Base-by-base conservation (phyloP, 2,329 filamentous ascomycete species). In the Pseudonectria foliicola region DNA sequence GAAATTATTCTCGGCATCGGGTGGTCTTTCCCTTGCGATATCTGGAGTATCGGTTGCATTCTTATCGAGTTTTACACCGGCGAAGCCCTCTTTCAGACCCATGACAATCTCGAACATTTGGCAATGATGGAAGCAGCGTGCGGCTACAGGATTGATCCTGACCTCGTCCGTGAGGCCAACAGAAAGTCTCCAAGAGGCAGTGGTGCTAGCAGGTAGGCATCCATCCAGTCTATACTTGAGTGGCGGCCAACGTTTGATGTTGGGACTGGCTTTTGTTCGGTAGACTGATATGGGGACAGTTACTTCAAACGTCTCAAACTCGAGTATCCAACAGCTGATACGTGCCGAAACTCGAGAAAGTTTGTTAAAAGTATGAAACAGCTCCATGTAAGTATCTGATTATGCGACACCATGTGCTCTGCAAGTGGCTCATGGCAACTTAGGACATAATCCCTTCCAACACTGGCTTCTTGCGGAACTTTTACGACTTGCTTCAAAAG, bases 101-200 rank as follows among this genome's bases (percentile, higher is more conserved):
- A 84, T 47, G 80, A 84, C 46, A 84, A 84, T 40, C 66, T 83
- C 14, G 80, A 84, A 55, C 80, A 84, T 52, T 61, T 84, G 33
- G 80, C 80, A 12, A 84, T 84, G 80, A 84, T 84, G 79, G 79
- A 82, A 50, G 75, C 73, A 24, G 79, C 83, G 6, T 75, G 77
- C 35, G 75, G 75, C 32, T 60, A 61, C 14, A 66, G 71, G 32
- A 74, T 83, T 33, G 78, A 82, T 42, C 59, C 61, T 0, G 64
- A 73, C 40, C 68, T 84, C 5, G 71, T 83, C 4, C 60, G 62
- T 32, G 34, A 51, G 8, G 56, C 63, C 13, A 63, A 63, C 45
- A 70, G 73, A 49, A 74, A 74, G 60, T 63, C 69, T 8, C 70
- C 70, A 2, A 64, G 77, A 37, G 76, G 65, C 45, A 67, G 69